A percentile compares a stretch with the other conserved stretches of the same genome.
Evolutionary conservation across 108 stramenopile genomes (phyloP).

Genomic region (Cyclotella choctawhatcheeana): DNA sequence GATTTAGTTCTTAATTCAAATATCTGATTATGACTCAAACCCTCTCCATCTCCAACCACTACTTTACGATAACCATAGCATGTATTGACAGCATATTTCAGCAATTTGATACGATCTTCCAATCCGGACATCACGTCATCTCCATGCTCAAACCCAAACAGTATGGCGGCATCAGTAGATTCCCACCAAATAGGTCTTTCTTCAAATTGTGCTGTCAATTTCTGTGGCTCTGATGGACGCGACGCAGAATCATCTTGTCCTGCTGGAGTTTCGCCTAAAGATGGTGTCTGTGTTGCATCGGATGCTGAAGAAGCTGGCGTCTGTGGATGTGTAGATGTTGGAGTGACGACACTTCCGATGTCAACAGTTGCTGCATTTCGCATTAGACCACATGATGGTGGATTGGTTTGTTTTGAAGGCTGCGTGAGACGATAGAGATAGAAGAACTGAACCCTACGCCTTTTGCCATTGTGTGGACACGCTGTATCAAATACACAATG

Average conservation of each 20-base stretch:
- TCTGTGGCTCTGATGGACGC: background rate
- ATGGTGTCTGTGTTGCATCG: too few relatives aligned
- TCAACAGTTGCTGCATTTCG: background rate
- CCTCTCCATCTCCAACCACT: background rate
- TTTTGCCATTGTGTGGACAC: background rate
- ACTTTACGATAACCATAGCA: background rate
- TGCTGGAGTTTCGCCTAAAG: background rate
- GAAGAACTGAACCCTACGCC: background rate
- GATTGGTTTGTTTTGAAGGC: too few relatives aligned
- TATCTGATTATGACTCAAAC: background rate
- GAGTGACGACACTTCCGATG: too few relatives aligned
- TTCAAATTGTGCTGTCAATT: background rate
- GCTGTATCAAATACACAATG: background rate
- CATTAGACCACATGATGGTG: too few relatives aligned
- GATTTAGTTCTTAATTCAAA: background rate
- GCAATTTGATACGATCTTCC: background rate
- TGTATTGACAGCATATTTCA: background rate
- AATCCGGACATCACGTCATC: background rate
- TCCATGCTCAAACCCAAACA: background rate
- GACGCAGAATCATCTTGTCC: background rate
- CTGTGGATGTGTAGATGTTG: too few relatives aligned
- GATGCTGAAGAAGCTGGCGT: too few relatives aligned
- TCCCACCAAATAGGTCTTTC: background rate
- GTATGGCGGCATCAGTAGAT: background rate
- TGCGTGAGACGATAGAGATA: background rate